Evolutionary conservation across 257 asterid genomes (phyloP).

Genomic region (Solanum dulcamara): DNA sequence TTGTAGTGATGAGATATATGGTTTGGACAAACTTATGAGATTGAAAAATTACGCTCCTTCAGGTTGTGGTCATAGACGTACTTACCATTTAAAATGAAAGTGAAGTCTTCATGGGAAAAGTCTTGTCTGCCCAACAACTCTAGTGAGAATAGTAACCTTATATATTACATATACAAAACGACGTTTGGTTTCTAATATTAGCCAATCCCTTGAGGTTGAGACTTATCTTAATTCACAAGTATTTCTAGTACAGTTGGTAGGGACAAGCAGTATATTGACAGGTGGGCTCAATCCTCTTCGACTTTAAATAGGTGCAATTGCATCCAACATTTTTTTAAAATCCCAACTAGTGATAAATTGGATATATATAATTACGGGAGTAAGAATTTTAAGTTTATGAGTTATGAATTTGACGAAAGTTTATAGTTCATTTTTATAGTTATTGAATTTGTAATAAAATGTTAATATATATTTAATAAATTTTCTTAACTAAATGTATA

Average conservation of each 20-base stretch:
- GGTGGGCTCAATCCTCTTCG: neutral
- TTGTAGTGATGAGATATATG: neutral
- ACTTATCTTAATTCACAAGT: neutral
- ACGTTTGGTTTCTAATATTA: neutral
- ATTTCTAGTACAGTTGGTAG: neutral
- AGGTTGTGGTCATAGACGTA: neutral
- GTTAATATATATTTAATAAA: neutral
- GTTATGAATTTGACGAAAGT: neutral
- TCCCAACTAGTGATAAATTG: neutral
- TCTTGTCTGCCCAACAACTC: neutral
- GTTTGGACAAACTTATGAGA: neutral
- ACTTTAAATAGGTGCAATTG: neutral
- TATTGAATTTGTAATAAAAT: neutral
- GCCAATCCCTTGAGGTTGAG: neutral
- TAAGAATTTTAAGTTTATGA: neutral
- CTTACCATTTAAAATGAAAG: neutral
- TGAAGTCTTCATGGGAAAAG: neutral
- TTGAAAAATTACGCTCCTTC: neutral
- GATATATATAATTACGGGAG: neutral
- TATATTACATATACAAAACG: neutral
- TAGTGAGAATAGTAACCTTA: neutral
- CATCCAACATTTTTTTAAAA: neutral
- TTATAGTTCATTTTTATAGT: neutral
- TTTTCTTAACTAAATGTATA: neutral
- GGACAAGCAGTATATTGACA: neutral